Conservation (phyloP, 164 flowering plant species). For the Paratinospora sagittata region DNA sequence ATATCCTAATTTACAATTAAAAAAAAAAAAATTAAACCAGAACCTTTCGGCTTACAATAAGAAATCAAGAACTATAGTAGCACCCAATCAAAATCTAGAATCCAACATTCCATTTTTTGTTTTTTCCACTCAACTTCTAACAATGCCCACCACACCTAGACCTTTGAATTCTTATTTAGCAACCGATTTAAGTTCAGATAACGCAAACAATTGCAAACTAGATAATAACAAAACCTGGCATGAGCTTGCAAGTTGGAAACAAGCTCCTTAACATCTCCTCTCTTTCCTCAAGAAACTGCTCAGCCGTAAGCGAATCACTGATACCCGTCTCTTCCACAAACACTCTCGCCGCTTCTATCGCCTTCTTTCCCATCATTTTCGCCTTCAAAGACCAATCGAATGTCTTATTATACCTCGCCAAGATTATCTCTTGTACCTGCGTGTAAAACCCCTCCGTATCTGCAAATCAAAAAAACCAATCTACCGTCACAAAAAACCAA, state of each 20-base stretch:
- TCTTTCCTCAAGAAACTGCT: conserved; percentile 73
- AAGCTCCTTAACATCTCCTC: conserved; percentile 59
- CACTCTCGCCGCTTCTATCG: conserved; percentile 75
- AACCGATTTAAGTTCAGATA: too few species aligned
- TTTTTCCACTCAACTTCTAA: too few species aligned
- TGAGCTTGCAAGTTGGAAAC: conserved; percentile 75
- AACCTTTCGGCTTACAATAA: too few species aligned
- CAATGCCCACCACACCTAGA: too few species aligned
- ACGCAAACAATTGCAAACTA: too few species aligned
- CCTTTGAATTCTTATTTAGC: too few species aligned
- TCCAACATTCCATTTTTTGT: too few species aligned
- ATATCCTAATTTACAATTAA: too few species aligned
- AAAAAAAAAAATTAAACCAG: too few species aligned
- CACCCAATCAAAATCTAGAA: too few species aligned
- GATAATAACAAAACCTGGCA: conserved; percentile 70
- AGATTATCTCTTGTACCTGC: conserved; percentile 77
- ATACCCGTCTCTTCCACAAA: conserved; percentile 86
- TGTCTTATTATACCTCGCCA: conserved; percentile 65
- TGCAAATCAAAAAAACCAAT: conserved; percentile 21
- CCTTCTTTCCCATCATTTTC: conserved; percentile 95
- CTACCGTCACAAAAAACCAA: not conserved
- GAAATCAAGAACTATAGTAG: too few species aligned
- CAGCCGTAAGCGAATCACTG: conserved; percentile 68
- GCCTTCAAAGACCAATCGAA: conserved; percentile 95
- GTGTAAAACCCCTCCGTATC: conserved; percentile 92